Base-by-base conservation (phyloP, 352 stramenopile species). In the Globisporangium spiculum region DNA sequence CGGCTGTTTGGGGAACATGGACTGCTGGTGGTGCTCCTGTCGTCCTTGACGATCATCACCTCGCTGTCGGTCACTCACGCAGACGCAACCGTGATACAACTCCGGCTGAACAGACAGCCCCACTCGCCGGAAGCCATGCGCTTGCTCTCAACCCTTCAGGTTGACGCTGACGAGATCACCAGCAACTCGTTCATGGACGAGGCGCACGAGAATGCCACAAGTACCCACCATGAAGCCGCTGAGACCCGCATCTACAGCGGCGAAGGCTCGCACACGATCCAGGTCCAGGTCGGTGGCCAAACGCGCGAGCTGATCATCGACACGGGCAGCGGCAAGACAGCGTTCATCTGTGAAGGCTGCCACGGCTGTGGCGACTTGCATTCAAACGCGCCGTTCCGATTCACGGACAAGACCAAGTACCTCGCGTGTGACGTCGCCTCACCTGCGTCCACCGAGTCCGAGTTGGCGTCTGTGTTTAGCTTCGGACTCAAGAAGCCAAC, bases 291-390 rank as follows among this genome's bases (percentile, higher is more conserved):
- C 38, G 85, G 83, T 2, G 84, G 78, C 12, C 87, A 95, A 53
- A 36, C 69, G 27, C 83, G 82, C 3, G 80, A 92, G 61, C 78
- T 99, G 1, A 99, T 99, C 72, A 89, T 99, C 54, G 97, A 99
- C 73, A 99, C 97, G 6, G 97, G 97, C 22, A 97, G 83, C 22
- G 89, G 95, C 63, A 97, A 97, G 78, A 99, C 96, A 1, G 96
- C 96, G 18, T 99, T 99, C 75, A 90, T 98, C 4, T 99, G 96
- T 71, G 77, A 73, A 20, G 93, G 89, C 6, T 99, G 97, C 73
- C 63, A 71, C 12, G 66, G 84, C 59, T 99, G 97, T 74, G 96
- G 97, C 16, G 65, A 69, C 1, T 78, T 88, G 54, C 94, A 98
- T 67, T 83, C 77, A 18, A 92, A 98, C 78, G 64, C 77, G 18